phyloP scores from a whole-genome alignment of 208 protist species.

The Trypanosoma conorhini region DNA sequence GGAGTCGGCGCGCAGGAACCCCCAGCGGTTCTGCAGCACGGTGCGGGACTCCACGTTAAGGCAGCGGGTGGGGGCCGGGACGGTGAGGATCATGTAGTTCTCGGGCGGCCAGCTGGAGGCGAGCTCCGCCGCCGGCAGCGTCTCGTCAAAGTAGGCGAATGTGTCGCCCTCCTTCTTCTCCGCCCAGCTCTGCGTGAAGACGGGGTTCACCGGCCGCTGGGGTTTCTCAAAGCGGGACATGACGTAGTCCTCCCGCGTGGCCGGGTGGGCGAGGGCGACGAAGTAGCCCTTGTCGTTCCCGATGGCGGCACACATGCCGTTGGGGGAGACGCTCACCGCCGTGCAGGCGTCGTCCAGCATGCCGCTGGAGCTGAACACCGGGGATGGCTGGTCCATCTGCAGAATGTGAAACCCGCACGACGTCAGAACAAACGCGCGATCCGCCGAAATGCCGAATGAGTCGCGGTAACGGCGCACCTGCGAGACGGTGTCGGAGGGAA shows the following conservation, averaged over 20 bases:
- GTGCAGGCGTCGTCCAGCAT: slow-evolving; percentile 66
- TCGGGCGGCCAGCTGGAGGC: slow-evolving; percentile 85
- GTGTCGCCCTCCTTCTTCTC: slow-evolving; percentile 54
- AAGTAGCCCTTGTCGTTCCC: slow-evolving; percentile 89
- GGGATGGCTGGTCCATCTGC: slow-evolving; percentile 67
- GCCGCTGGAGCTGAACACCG: slow-evolving; percentile 55
- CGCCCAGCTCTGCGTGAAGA: slow-evolving; percentile 68
- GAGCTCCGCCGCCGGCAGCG: slow-evolving; percentile 40
- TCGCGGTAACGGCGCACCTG: slow-evolving; percentile 80
- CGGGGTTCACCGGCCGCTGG: slow-evolving; percentile 43
- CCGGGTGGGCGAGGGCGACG: slow-evolving; percentile 71
- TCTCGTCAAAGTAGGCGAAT: slow-evolving; percentile 68
- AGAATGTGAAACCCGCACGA: slow-evolving; percentile 77
- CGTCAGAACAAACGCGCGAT: slow-evolving; percentile 73
- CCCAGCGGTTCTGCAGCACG: slow-evolving; percentile 70
- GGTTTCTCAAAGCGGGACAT: slow-evolving; percentile 79
- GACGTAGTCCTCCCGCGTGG: slow-evolving; percentile 68
- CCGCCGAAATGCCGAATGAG: slow-evolving; percentile 48
- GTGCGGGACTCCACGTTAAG: slow-evolving; percentile 57
- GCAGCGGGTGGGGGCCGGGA: slow-evolving; percentile 73
- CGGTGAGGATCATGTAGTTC: slow-evolving; percentile 90
- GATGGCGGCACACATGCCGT: slow-evolving; percentile 78
- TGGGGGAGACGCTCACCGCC: slow-evolving; percentile 69
- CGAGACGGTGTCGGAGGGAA: slow-evolving; percentile 65
- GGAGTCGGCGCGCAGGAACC: slow-evolving; percentile 70